A percentile compares a stretch with the other conserved stretches of the same genome.
phyloP scores from a whole-genome alignment of 768 basidiomycete genomes.

The Mycena sanguinolenta region DNA sequence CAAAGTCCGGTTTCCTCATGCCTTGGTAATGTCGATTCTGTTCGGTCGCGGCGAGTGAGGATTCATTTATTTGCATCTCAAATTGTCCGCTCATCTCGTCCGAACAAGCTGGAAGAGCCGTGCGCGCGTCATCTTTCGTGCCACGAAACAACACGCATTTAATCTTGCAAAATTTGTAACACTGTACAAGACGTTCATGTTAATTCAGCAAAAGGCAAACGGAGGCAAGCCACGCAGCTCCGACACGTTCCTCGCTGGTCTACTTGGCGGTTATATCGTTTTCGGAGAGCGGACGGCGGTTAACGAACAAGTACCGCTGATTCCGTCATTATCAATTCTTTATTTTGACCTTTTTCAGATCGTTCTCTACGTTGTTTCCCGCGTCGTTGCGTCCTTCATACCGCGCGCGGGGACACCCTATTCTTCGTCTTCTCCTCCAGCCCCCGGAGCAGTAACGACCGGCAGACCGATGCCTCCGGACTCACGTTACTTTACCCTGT shows the following conservation, averaged over 20 bases:
- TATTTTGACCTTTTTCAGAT: constrained; percentile 66
- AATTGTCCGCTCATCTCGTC: constrained; percentile 16
- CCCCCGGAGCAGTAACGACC: constrained; percentile 49
- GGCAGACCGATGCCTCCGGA: constrained; percentile 87
- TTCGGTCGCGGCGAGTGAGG: constrained; percentile 94
- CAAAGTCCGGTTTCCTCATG: constrained; percentile 95
- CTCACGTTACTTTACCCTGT: constrained; percentile 85
- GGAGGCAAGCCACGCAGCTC: constrained; percentile 83
- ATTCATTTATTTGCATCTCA: constrained; percentile 18
- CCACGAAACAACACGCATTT: constrained; percentile 91
- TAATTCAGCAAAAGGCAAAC: constrained; percentile 86
- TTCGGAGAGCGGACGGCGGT: constrained; percentile 90
- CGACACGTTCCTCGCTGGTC: constrained; percentile 94
- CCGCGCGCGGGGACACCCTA: constrained; percentile 79
- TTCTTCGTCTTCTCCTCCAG: constrained; percentile 57
- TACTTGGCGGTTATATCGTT: constrained; percentile 91
- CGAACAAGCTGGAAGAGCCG: constrained; percentile 77
- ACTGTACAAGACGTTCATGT: constrained; percentile 88
- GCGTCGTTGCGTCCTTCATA: constrained; percentile 92
- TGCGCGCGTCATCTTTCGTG: constrained; percentile 75
- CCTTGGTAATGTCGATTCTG: constrained; percentile 94
- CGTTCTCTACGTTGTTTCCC: constrained; percentile 94
- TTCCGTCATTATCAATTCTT: constrained; percentile 2
- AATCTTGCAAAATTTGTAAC: constrained; percentile 96
- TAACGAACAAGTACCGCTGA: constrained; percentile 85